These are phyloP conservation scores for Naganishia onofrii DNA, from an alignment of 768 basidiomycete genomes.

Conservation along the genomic window DNA sequence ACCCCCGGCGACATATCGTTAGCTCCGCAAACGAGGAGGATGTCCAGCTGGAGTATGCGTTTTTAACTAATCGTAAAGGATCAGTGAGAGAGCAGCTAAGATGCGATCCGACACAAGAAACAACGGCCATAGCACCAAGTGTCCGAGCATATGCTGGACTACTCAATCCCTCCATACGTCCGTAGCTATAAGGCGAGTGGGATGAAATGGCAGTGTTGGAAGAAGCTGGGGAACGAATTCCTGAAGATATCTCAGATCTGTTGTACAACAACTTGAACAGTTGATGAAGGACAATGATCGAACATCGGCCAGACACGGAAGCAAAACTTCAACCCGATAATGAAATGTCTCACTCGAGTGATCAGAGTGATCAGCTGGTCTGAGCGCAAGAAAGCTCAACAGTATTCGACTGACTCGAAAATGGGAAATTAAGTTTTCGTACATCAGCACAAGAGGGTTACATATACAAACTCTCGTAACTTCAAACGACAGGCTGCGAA, in stretches of 20 bases:
- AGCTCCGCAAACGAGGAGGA: neutral
- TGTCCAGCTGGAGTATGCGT: neutral
- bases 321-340: neutral
- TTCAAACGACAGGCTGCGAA: too few species aligned
- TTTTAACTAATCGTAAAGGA: neutral
- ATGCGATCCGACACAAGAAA: neutral
- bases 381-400: neutral
- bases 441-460: neutral
- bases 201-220: too few species aligned
- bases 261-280: neutral
- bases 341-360: neutral
- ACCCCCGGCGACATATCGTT: neutral
- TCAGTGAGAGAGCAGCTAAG: neutral
- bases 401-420: neutral
- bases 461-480: neutral
- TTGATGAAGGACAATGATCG: slow-evolving; percentile 1
- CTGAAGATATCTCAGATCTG: too few species aligned
- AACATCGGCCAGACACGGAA: neutral
- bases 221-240: too few species aligned
- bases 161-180: too few species aligned
- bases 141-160: neutral
- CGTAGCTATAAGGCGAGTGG: neutral
- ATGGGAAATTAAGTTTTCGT: neutral
- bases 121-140: neutral
- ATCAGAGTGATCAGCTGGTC: neutral